Percentiles rank a stretch among this genome's conserved stretches.
Conservation (phyloP, 352 stramenopile species). For the Globisporangium uncinulatum region DNA sequence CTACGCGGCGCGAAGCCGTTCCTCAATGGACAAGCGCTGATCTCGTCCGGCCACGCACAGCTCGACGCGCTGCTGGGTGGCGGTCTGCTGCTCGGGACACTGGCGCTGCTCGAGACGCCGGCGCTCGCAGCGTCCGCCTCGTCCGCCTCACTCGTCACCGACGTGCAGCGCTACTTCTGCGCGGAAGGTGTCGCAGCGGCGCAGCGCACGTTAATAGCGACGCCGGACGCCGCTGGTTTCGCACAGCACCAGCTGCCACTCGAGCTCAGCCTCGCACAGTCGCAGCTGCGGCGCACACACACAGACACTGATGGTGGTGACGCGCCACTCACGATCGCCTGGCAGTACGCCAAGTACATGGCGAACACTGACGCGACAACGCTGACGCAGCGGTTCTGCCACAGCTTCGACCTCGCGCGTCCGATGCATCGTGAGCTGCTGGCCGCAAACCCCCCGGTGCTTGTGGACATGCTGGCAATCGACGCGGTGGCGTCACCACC, state of each 20-base stretch:
- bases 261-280: constrained; percentile 62
- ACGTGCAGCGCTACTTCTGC: constrained; percentile 62
- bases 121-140: constrained; percentile 9
- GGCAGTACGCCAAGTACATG: constrained; percentile 72
- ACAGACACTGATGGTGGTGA: constrained; percentile 6
- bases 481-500: not conserved
- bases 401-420: constrained; percentile 68
- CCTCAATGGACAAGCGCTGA: constrained; percentile 55
- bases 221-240: constrained; percentile 33
- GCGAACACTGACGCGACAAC: constrained; percentile 3
- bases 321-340: constrained; percentile 50
- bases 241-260: constrained; percentile 36
- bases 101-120: constrained; percentile 43
- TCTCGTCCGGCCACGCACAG: constrained; percentile 46
- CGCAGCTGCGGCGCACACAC: constrained; percentile 38
- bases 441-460: constrained; percentile 28
- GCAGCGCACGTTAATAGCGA: constrained; percentile 31
- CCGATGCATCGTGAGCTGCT: constrained; percentile 48
- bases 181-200: constrained; percentile 44
- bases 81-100: constrained; percentile 41
- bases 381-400: constrained; percentile 43
- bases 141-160: constrained; percentile 29
- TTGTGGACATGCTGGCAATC: constrained; percentile 17
- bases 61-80: constrained; percentile 52
- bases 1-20: constrained; percentile 51